Conservation (phyloP, 441 rosid genomes). For the Flueggea neowawraea region DNA sequence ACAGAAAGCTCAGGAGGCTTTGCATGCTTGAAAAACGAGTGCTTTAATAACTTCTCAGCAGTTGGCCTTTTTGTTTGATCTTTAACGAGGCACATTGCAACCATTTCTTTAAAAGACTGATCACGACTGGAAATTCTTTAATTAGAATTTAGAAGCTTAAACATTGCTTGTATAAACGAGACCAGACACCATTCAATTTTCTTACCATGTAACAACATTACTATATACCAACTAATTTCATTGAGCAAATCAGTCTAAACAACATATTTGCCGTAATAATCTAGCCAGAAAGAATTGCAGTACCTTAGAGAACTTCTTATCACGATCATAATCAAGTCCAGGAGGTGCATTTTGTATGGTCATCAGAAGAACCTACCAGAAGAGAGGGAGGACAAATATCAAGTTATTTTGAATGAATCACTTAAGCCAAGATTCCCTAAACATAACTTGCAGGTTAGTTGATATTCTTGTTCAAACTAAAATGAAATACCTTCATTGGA, state of each 20-base stretch:
- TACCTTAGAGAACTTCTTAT: slow-evolving; percentile 99
- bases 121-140: slow-evolving; percentile 87
- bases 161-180: neutral
- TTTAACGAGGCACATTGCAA: slow-evolving; percentile 99
- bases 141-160: slow-evolving; percentile 48
- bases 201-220: slow-evolving; percentile 3
- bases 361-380: slow-evolving; percentile 87
- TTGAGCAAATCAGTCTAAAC: neutral
- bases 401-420: slow-evolving; percentile 6
- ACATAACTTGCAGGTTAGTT: slow-evolving; percentile 7
- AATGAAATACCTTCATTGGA: slow-evolving; percentile 88
- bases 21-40: slow-evolving; percentile 85
- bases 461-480: neutral
- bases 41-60: slow-evolving; percentile 90
- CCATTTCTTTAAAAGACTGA: slow-evolving; percentile 99
- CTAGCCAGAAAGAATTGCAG: slow-evolving; percentile 61
- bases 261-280: slow-evolving; percentile 11
- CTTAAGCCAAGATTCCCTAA: neutral
- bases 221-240: slow-evolving; percentile 11
- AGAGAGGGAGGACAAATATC: neutral
- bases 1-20: slow-evolving; percentile 89
- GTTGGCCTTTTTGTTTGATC: slow-evolving; percentile 99
- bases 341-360: slow-evolving; percentile 99
- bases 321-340: slow-evolving; percentile 97
- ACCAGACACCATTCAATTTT: slow-evolving; percentile 1